Base-by-base conservation (phyloP, 345 rosid species). In the Carallia brachiata region DNA sequence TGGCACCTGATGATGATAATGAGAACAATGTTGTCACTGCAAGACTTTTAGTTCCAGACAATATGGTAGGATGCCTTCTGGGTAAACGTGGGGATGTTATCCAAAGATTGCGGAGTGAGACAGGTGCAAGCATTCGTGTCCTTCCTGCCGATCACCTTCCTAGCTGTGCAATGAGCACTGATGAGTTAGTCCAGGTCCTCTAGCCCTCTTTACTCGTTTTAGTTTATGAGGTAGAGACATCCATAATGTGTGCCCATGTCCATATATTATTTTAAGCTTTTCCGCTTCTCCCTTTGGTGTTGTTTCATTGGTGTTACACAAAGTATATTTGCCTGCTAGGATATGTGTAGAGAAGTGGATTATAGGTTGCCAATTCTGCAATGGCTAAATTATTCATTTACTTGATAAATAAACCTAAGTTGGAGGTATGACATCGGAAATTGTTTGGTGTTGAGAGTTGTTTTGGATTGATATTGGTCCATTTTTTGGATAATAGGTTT, bases 111-210 rank as follows among this genome's bases (percentile, higher is more conserved):
- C 82, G 87, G 67, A 78, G 76, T 12, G 89, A 82, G 65, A 84
- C 87, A 1, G 86, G 85, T 52, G 93, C 86, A 37, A 79, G 55
- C 71, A 83, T 86, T 54, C 86, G 89, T 36, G 82, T 86, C 56
- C 89, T 86, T 71, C 78, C 85, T 16, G 72, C 78, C 34, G 86
- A 84, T 55, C 84, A 74, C 62, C 84, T 88, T 58, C 86, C 87
- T 36, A 65, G 80, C 9, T 84, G 86, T 78, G 90, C 89, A 36
- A 66, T 78, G 81, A 70, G 50, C 63, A 79, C 87, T 2, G 93
- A 86, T 70, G 93, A 88, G 68, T 64, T 86, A 72, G 90, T 88
- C 59, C 90, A 84, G 86, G 93, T 86, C 67, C 65, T 31, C 27
- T 79, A 6, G 36, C 36, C 53, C 52, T 53, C 67, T 36, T 70